Evolutionary conservation across 2,329 filamentous ascomycete species (phyloP).

Genomic region (Colletotrichum echinochloae): DNA sequence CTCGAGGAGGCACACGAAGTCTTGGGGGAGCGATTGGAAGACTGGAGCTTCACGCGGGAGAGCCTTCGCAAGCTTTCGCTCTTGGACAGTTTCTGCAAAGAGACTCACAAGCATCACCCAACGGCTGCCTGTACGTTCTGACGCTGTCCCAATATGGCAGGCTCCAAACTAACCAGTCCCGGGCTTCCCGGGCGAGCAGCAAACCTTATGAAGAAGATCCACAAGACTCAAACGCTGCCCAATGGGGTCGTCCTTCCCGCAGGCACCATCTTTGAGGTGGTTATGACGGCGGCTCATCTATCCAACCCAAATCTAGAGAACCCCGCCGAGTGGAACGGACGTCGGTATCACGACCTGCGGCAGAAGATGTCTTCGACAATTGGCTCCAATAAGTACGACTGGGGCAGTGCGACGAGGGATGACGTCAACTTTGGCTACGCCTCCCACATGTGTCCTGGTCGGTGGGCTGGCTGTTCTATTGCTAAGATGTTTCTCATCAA

Average conservation of each 20-base stretch:
- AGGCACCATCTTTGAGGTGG: slow-evolving; percentile 31
- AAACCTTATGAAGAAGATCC: slow-evolving; percentile 37
- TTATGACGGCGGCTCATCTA: slow-evolving; percentile 35
- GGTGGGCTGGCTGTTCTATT: slow-evolving; percentile 37
- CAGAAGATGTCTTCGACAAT: slow-evolving; percentile 4
- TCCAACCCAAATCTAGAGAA: slow-evolving; percentile 24
- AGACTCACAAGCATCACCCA: slow-evolving; percentile 35
- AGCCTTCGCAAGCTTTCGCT: slow-evolving; percentile 23
- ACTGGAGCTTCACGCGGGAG: slow-evolving; percentile 25
- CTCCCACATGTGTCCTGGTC: slow-evolving; percentile 37
- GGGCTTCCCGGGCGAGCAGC: background rate
- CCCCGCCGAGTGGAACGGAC: slow-evolving; percentile 28
- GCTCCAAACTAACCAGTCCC: background rate
- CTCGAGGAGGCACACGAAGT: slow-evolving; percentile 22
- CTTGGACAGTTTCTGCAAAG: slow-evolving; percentile 37
- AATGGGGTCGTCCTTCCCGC: slow-evolving; percentile 26
- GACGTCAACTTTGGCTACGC: slow-evolving; percentile 38
- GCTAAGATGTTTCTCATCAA: slow-evolving; percentile 39
- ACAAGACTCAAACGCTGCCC: slow-evolving; percentile 30
- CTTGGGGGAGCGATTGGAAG: background rate
- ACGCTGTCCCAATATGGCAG: background rate
- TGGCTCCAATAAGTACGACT: slow-evolving; percentile 29
- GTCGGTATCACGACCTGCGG: slow-evolving; percentile 32
- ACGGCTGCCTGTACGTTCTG: slow-evolving; percentile 29
- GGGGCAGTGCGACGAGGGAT: slow-evolving; percentile 30